Evolutionary conservation across 2,329 filamentous ascomycete genomes (phyloP), one percentile per base, ranked within the genome.

Genomic region (Stemphylium lycopersici): DNA sequence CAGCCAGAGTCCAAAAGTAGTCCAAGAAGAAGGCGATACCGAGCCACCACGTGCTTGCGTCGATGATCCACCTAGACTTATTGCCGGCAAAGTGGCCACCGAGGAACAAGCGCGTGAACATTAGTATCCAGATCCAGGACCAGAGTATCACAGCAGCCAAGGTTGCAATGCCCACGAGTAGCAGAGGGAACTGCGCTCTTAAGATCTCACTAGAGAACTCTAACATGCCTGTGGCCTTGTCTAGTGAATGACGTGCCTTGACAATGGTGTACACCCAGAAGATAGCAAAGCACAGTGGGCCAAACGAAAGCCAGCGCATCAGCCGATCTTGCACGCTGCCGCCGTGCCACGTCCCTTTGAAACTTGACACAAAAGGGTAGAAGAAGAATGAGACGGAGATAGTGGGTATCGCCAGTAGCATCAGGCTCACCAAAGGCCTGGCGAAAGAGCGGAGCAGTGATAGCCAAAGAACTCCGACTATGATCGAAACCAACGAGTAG

Each of bases 101-200:
- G 55, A 98, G 86, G 75, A 99, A 99, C 54, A 98, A 88, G 39
- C 92, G 85, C 6, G 93, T 93, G 76, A 99, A 98, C 92, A 99
- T 97, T 66, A 87, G 87, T 63, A 98, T 86, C 95, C 95, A 99
- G 6, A 90, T 76, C 95, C 95, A 99, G 0, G 93, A 97, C 89
- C 93, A 98, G 12, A 86, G 79, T 8, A 97, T 90, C 38, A 96
- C 89, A 22, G 87, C 79, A 6, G 80, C 83, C 12, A 98, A 83
- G 18, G 89, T 89, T 10, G 83, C 86, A 67, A 97, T 88, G 2
- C 95, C 95, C n/a, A 97, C 84, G 2, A 90, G 73, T 31, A 98
- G 82, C 16, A 99, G 82, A 2, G 89, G 91, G 8, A 91, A 87
- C 68, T 96, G 96, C 32, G 91, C 89, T 6, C 88, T 86, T 13